These are phyloP conservation scores for Ascochyta rabiei DNA, from an alignment of 2,329 filamentous ascomycete species.

Conservation along the genomic window DNA sequence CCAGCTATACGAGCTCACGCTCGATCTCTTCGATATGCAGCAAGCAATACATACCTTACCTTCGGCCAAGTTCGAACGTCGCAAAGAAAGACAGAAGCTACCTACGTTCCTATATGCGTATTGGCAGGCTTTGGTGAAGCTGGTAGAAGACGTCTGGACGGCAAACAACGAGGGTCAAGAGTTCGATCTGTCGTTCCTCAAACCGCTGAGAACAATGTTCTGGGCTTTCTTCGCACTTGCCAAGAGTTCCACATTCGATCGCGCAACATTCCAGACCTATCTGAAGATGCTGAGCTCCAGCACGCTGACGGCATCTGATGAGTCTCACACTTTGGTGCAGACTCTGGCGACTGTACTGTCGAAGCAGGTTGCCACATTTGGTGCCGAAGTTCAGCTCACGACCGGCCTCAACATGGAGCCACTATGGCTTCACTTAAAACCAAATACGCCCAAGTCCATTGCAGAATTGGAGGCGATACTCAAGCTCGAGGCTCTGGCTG, in stretches of 20 bases:
- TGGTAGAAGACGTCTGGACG: slow-evolving; percentile 22
- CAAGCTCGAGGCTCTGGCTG: slow-evolving; percentile 53
- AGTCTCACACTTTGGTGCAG: slow-evolving; percentile 26
- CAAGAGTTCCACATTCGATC: slow-evolving; percentile 53
- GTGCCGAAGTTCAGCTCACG: slow-evolving; percentile 71
- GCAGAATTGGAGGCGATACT: slow-evolving; percentile 49
- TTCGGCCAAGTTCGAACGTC: slow-evolving; percentile 41
- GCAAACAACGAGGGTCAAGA: slow-evolving; percentile 14
- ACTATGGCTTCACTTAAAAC: slow-evolving; percentile 76
- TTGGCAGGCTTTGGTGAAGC: slow-evolving; percentile 28
- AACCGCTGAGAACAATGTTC: slow-evolving; percentile 50
- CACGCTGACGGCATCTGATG: slow-evolving; percentile 10
- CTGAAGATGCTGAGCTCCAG: slow-evolving; percentile 47
- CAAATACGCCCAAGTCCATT: slow-evolving; percentile 55
- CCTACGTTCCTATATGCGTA: slow-evolving; percentile 38
- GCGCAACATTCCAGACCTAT: slow-evolving; percentile 62
- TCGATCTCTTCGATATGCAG: slow-evolving; percentile 42
- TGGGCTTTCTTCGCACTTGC: slow-evolving; percentile 56
- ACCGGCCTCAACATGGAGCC: slow-evolving; percentile 81
- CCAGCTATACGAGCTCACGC: slow-evolving; percentile 37
- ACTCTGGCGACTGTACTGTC: slow-evolving; percentile 33
- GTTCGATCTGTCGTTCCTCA: slow-evolving; percentile 25
- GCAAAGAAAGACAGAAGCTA: slow-evolving; percentile 45
- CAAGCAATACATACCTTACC: slow-evolving; percentile 34
- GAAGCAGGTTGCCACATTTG: slow-evolving; percentile 57